Evolutionary conservation across 129 eudicot genomes (phyloP).

Genomic region (Tagetes erecta): DNA sequence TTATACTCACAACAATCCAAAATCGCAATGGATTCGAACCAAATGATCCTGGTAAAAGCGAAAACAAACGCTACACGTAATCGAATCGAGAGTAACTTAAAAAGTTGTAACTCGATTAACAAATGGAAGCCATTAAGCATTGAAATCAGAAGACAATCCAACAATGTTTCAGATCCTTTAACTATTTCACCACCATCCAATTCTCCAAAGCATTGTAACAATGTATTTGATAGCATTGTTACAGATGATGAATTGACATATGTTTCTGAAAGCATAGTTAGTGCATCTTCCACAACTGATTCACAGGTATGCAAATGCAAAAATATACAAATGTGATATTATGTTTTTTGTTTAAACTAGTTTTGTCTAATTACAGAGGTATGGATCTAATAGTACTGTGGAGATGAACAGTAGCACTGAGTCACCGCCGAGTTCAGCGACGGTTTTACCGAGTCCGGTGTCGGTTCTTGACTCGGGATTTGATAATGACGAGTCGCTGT

Average conservation of each 20-base stretch:
- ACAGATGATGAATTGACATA: slow-evolving; percentile 68
- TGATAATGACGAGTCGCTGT: slow-evolving; percentile 72
- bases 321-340: background rate
- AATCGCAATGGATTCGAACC: slow-evolving; percentile 31
- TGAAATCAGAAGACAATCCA: slow-evolving; percentile 47
- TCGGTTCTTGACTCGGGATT: slow-evolving; percentile 91
- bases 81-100: slow-evolving; percentile 45
- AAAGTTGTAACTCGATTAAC: slow-evolving; percentile 49
- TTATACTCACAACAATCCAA: slow-evolving; percentile 3
- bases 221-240: slow-evolving; percentile 7
- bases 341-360: background rate
- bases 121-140: slow-evolving; percentile 51
- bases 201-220: slow-evolving; percentile 45
- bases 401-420: slow-evolving; percentile 64
- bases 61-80: slow-evolving; percentile 43
- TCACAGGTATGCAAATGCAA: slow-evolving; percentile 40
- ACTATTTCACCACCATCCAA: slow-evolving; percentile 40
- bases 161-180: slow-evolving; percentile 35
- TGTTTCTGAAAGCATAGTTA: slow-evolving; percentile 53
- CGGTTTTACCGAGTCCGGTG: slow-evolving; percentile 75
- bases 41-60: slow-evolving; percentile 39
- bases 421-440: slow-evolving; percentile 25
- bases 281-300: slow-evolving; percentile 58
- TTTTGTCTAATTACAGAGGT: slow-evolving; percentile 37
- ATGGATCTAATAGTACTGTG: slow-evolving; percentile 57